phyloP scores from a whole-genome alignment of 2,329 filamentous ascomycete genomes.

The Tolypocladium tropicale region DNA sequence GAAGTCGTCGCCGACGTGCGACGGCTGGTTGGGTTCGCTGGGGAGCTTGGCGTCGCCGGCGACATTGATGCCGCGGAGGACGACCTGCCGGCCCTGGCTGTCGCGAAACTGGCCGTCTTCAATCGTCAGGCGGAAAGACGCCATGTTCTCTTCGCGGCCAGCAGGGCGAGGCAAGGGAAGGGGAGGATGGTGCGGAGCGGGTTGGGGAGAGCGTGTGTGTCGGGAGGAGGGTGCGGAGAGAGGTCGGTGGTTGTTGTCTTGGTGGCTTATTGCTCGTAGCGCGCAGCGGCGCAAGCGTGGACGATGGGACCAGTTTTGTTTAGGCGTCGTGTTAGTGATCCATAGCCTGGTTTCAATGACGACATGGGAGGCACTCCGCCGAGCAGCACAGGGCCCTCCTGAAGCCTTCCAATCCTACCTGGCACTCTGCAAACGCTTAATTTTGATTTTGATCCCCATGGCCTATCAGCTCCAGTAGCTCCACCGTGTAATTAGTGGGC shows the following conservation, averaged over 20 bases:
- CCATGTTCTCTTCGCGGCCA: slow-evolving; percentile 42
- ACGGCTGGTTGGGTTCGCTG: slow-evolving; percentile 68
- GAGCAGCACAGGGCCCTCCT: not conserved
- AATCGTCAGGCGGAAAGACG: slow-evolving; percentile 66
- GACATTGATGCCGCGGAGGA: slow-evolving; percentile 87
- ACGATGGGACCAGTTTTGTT: not conserved
- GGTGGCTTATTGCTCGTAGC: too few relatives aligned
- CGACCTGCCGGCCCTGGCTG: slow-evolving; percentile 68
- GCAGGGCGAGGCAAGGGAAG: not conserved
- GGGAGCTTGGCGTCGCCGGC: slow-evolving; percentile 87
- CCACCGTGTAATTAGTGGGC: too few relatives aligned
- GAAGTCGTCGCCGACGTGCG: slow-evolving; percentile 68
- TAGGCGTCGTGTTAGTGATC: not conserved
- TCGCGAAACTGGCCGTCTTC: slow-evolving; percentile 83
- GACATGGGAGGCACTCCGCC: not conserved
- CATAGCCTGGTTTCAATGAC: not conserved
- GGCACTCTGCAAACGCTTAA: too few relatives aligned
- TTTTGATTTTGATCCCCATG: too few relatives aligned
- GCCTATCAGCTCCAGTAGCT: too few relatives aligned
- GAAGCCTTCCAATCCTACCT: not conserved
- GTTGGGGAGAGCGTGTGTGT: not conserved
- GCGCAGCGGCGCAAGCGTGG: too few relatives aligned
- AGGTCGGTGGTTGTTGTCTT: not conserved
- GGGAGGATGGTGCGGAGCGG: not conserved
- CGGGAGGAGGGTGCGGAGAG: not conserved